Conservation (phyloP, 192 early-diverging fungal genomes). For the Coemansia sp. region DNA sequence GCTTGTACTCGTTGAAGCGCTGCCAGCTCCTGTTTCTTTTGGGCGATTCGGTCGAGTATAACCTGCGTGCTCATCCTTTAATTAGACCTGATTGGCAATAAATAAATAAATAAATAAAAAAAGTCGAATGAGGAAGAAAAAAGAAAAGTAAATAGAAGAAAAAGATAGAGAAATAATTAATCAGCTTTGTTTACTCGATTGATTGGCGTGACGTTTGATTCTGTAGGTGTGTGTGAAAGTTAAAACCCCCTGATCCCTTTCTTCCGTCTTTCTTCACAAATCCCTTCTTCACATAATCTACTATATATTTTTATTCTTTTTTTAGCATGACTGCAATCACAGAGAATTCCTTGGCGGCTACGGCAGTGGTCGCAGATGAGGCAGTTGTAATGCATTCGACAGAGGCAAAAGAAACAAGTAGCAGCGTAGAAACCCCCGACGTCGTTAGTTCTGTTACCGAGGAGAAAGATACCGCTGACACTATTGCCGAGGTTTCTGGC, state of each 20-base stretch:
- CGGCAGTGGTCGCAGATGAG: not conserved
- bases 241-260: not conserved
- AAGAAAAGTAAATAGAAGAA: not conserved
- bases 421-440: not conserved
- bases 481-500: not conserved
- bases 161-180: not conserved
- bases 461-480: not conserved
- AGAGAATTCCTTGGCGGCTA: not conserved
- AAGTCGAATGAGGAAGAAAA: not conserved
- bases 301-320: conserved; percentile 1
- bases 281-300: not conserved
- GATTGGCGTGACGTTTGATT: not conserved
- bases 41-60: conserved; percentile 39
- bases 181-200: not conserved
- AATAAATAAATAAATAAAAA: too few relatives aligned
- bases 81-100: not conserved
- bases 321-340: not conserved
- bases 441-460: not conserved
- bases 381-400: conserved; percentile 1
- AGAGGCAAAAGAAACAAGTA: not conserved
- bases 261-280: not conserved
- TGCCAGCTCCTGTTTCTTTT: conserved; percentile 54
- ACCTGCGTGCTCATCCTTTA: conserved; percentile 41
- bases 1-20: conserved; percentile 44
- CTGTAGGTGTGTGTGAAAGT: not conserved